Conservation (phyloP, 78 protist genomes). For the Chrysochromulina tobinii region DNA sequence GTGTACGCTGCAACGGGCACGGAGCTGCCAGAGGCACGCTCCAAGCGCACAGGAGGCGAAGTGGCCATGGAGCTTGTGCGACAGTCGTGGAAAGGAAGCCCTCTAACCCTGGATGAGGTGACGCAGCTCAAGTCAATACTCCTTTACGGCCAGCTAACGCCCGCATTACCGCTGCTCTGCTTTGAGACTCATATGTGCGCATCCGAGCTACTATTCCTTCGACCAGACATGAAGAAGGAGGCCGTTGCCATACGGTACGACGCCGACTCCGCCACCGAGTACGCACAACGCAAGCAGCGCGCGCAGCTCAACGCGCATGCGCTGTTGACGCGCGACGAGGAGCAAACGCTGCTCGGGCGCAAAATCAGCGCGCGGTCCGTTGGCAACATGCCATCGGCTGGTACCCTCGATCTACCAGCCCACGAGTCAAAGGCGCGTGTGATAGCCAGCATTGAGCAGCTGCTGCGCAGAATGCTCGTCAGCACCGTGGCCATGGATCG, state of each 20-base stretch:
- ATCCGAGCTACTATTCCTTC: not conserved
- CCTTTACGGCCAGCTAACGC: not conserved
- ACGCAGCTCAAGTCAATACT: not conserved
- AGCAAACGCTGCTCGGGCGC: not conserved
- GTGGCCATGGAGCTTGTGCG: not conserved
- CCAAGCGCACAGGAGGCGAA: not conserved
- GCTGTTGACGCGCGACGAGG: not conserved
- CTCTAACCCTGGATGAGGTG: not conserved
- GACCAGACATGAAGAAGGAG: too few relatives aligned
- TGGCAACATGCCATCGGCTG: too few relatives aligned
- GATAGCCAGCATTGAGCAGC: not conserved
- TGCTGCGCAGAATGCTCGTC: not conserved
- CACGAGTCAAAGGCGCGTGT: too few relatives aligned
- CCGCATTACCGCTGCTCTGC: not conserved
- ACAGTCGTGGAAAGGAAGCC: not conserved
- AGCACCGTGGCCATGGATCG: too few relatives aligned
- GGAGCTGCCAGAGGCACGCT: not conserved
- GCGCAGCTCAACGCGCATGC: not conserved
- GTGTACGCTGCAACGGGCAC: slow-evolving; percentile 24
- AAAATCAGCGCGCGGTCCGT: not conserved
- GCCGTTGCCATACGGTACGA: too few relatives aligned
- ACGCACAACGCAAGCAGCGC: not conserved
- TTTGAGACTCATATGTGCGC: not conserved
- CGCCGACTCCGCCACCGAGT: not conserved
- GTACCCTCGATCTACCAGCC: too few relatives aligned